Evolutionary conservation across 148 eudicot genomes (phyloP).

Genomic region (Salicornia ramosissima): DNA sequence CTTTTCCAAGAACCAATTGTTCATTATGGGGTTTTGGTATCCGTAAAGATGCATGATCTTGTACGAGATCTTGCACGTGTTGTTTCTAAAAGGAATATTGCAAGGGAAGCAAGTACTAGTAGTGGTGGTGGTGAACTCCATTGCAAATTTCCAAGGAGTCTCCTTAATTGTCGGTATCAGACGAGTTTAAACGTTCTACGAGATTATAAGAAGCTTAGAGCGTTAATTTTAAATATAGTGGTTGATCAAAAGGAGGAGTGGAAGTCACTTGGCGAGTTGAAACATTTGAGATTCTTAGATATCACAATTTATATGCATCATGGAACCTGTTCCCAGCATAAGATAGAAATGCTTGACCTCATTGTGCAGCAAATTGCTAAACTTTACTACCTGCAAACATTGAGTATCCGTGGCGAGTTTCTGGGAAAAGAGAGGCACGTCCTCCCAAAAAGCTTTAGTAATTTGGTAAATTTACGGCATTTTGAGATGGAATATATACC

Average conservation of each 20-base stretch:
- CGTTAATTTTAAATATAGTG: neutral
- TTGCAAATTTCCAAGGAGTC: too few relatives aligned
- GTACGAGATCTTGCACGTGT: slow-evolving; percentile 13
- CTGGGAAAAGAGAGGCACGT: too few relatives aligned
- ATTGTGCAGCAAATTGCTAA: slow-evolving; percentile 7
- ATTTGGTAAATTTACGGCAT: too few relatives aligned
- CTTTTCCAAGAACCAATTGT: slow-evolving; percentile 12
- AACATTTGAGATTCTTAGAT: slow-evolving; percentile 16
- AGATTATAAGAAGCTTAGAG: neutral
- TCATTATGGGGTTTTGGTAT: neutral
- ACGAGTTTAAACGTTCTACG: neutral
- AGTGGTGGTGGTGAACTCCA: neutral
- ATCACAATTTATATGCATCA: too few relatives aligned
- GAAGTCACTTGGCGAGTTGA: slow-evolving; percentile 6
- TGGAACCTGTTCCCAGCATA: neutral
- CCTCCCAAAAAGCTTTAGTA: too few relatives aligned
- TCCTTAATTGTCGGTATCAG: too few relatives aligned
- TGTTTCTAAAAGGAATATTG: slow-evolving; percentile 8
- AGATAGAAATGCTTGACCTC: neutral
- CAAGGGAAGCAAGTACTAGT: too few relatives aligned
- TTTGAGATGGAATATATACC: too few relatives aligned
- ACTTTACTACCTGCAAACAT: slow-evolving; percentile 14
- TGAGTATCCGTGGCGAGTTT: too few relatives aligned
- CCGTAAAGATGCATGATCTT: slow-evolving; percentile 14
- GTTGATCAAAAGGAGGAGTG: neutral